These are phyloP conservation scores for Quercus variabilis DNA, from an alignment of 306 rosid species.

Conservation along the genomic window DNA sequence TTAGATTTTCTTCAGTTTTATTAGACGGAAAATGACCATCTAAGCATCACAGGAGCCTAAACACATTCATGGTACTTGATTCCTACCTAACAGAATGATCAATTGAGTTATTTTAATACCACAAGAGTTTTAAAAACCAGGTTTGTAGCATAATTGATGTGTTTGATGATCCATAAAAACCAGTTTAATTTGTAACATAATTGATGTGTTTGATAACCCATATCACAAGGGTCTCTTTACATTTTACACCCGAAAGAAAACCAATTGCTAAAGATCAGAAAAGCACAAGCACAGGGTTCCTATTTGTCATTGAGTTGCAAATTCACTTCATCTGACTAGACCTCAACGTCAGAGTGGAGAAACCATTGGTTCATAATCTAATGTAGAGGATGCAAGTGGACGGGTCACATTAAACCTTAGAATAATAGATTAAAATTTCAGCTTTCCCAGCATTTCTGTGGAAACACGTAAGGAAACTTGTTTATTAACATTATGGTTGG, in stretches of 20 bases:
- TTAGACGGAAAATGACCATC: too few relatives aligned
- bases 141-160: too few relatives aligned
- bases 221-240: neutral
- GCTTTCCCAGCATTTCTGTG: neutral
- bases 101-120: too few relatives aligned
- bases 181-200: too few relatives aligned
- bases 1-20: too few relatives aligned
- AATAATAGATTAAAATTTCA: conserved; percentile 8
- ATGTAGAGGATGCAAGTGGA: conserved; percentile 20
- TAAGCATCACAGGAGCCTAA: too few relatives aligned
- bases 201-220: too few relatives aligned
- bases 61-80: too few relatives aligned
- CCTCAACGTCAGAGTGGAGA: conserved; percentile 25
- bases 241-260: neutral
- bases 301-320: conserved; percentile 1
- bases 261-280: neutral
- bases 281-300: neutral
- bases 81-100: too few relatives aligned
- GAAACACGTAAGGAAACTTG: neutral
- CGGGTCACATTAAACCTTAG: conserved; percentile 3
- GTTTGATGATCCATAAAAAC: too few relatives aligned
- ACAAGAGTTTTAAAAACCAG: too few relatives aligned
- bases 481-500: neutral
- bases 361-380: conserved; percentile 28
- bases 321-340: conserved; percentile 33